phyloP scores from a whole-genome alignment of 768 basidiomycete species.

The Lentinula edodes region DNA sequence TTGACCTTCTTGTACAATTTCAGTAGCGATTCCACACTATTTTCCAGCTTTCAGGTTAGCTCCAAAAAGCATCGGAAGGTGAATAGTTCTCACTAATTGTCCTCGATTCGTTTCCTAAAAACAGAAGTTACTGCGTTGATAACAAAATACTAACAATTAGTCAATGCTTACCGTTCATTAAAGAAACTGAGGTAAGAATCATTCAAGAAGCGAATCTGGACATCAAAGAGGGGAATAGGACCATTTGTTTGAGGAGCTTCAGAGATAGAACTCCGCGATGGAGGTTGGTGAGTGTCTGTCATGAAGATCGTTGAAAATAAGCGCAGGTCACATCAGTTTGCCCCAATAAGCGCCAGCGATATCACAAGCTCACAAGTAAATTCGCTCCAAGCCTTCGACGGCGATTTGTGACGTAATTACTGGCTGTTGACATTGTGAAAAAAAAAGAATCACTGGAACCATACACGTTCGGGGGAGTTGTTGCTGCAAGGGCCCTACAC shows the following conservation, averaged over 20 bases:
- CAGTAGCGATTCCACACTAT: constrained; percentile 67
- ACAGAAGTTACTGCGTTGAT: constrained; percentile 9
- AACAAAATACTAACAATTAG: constrained; percentile 8
- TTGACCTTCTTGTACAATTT: constrained; percentile 70
- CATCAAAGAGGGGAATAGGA: constrained; percentile 67
- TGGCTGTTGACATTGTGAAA: too few species aligned
- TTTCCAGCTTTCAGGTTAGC: background rate
- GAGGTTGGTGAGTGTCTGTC: background rate
- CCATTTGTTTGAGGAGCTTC: constrained; percentile 24
- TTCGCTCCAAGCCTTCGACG: too few species aligned
- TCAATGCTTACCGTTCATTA: constrained; percentile 62
- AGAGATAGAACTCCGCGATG: constrained; percentile 3
- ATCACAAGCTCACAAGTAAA: background rate
- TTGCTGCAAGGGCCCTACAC: too few species aligned
- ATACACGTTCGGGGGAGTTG: too few species aligned
- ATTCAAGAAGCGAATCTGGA: constrained; percentile 59
- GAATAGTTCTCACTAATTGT: constrained; percentile 53
- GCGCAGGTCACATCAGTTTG: background rate
- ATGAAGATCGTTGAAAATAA: background rate
- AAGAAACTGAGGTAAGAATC: constrained; percentile 84
- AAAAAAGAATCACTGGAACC: too few species aligned
- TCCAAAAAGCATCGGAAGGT: constrained; percentile 18
- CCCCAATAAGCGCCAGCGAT: background rate
- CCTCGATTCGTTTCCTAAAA: constrained; percentile 76
- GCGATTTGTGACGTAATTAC: too few species aligned